phyloP scores from a whole-genome alignment of 2,329 filamentous ascomycete genomes.

The Pseudogymnoascus sp. region DNA sequence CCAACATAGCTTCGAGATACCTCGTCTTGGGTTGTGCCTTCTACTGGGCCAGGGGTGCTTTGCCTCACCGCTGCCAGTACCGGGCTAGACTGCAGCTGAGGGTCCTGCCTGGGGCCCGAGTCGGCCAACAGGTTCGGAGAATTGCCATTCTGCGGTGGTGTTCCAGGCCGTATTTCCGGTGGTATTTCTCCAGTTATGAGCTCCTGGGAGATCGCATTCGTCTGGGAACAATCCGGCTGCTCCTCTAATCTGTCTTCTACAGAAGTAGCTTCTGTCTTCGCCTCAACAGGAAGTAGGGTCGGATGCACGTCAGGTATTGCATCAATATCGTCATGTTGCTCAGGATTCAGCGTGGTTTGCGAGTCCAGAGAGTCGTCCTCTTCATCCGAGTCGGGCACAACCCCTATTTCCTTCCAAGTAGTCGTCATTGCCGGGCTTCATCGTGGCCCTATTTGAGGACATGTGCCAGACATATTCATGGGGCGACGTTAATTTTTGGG shows the following conservation, averaged over 20 bases:
- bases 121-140: neutral
- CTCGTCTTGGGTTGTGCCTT: constrained; percentile 26
- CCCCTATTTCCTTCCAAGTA: constrained; percentile 31
- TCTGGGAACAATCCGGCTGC: neutral
- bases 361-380: constrained; percentile 25
- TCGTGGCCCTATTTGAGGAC: neutral
- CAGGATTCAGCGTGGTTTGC: constrained; percentile 1
- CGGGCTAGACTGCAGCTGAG: neutral
- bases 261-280: neutral
- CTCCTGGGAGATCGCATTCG: neutral
- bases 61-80: neutral
- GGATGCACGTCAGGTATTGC: neutral
- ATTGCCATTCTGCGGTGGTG: neutral
- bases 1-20: constrained; percentile 35
- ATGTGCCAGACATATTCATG: constrained; percentile 1
- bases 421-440: constrained; percentile 5
- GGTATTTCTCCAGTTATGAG: neutral
- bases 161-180: neutral
- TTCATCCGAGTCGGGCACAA: constrained; percentile 32
- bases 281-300: neutral
- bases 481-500: neutral
- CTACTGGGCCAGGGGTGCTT: neutral
- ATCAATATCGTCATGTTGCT: neutral
- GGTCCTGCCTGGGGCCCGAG: neutral
- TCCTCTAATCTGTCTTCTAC: neutral